A percentile compares a stretch with the other conserved stretches of the same genome.
Evolutionary conservation across 2,329 filamentous ascomycete genomes (phyloP).

Genomic region (Penicillium brasilianum): DNA sequence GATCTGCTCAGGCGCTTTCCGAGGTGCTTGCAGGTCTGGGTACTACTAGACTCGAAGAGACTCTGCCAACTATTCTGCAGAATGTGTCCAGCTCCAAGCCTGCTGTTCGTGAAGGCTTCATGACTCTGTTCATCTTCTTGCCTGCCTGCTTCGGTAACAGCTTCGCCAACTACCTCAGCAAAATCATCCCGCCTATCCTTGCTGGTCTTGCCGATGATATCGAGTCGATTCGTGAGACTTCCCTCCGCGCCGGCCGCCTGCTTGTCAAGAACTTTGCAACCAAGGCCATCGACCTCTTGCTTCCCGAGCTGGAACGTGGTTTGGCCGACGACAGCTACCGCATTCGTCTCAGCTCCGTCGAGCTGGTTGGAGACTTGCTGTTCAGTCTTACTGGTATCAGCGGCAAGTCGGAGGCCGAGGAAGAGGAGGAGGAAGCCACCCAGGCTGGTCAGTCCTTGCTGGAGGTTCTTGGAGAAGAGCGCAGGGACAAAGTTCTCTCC

Average conservation of each 20-base stretch:
- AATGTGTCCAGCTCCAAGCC: conserved; percentile 92
- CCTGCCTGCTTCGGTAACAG: conserved; percentile 99
- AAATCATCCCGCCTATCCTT: conserved; percentile 93
- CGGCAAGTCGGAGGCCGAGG: conserved; percentile 76
- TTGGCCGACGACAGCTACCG: conserved; percentile 97
- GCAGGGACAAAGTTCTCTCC: conserved; percentile 96
- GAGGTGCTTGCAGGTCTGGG: conserved; percentile 95
- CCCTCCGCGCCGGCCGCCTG: conserved; percentile 87
- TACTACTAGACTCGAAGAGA: conserved; percentile 91
- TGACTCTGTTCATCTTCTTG: conserved; percentile 99
- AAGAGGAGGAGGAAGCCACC: conserved; percentile 74
- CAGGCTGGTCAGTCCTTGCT: conserved; percentile 93
- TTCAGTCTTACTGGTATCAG: conserved; percentile 98
- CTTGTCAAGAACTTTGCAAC: conserved; percentile 98
- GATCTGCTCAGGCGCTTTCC: conserved; percentile 93
- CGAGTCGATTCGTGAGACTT: conserved; percentile 96
- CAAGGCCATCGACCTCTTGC: conserved; percentile 87
- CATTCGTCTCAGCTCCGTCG: conserved; percentile 96
- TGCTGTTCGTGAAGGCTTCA: conserved; percentile 94
- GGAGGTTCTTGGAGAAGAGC: conserved; percentile 92
- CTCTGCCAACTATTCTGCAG: conserved; percentile 91
- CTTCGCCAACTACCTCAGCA: conserved; percentile 92
- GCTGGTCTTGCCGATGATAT: conserved; percentile 93
- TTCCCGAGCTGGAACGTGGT: conserved; percentile 93
- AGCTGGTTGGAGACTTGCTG: conserved; percentile 92